A percentile compares a stretch with the other conserved stretches of the same genome.
phyloP scores from a whole-genome alignment of 164 flowering plant genomes.

The Aristolochia contorta region DNA sequence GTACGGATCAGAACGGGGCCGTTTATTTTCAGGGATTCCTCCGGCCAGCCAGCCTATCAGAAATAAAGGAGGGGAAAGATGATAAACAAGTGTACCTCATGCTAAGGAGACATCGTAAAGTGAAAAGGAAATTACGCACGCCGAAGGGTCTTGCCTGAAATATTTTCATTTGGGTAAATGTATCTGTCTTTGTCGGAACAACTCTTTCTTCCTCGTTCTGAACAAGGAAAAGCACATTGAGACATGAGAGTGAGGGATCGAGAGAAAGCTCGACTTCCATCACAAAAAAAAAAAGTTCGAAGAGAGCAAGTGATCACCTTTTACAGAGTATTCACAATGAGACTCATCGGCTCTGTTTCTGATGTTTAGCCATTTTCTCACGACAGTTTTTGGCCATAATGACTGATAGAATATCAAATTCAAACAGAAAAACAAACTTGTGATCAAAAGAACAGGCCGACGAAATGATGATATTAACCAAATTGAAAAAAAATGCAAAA shows the following conservation, averaged over 20 bases:
- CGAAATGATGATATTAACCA: background rate
- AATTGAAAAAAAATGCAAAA: background rate
- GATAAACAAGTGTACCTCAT: background rate
- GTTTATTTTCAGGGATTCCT: conserved; percentile 22
- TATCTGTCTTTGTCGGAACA: conserved; percentile 45
- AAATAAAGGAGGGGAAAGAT: background rate
- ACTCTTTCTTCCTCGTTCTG: conserved; percentile 38
- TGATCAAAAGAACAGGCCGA: background rate
- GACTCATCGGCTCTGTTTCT: conserved; percentile 44
- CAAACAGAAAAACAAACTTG: background rate
- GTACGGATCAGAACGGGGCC: conserved; percentile 19
- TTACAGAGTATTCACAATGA: conserved; percentile 36
- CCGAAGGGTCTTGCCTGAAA: conserved; percentile 29
- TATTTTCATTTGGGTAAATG: conserved; percentile 28
- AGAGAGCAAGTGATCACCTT: conserved; percentile 1
- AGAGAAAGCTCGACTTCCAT: background rate
- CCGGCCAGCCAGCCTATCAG: conserved; percentile 14
- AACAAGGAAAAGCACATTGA: background rate
- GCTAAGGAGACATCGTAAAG: background rate
- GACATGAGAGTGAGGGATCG: background rate
- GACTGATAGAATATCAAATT: conserved; percentile 20
- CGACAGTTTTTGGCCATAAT: conserved; percentile 59
- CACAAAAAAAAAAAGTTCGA: background rate
- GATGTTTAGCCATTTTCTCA: conserved; percentile 63
- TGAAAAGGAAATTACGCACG: background rate